Evolutionary conservation across 2,329 filamentous ascomycete species (phyloP).

Genomic region (Pezicula neosporulosa): DNA sequence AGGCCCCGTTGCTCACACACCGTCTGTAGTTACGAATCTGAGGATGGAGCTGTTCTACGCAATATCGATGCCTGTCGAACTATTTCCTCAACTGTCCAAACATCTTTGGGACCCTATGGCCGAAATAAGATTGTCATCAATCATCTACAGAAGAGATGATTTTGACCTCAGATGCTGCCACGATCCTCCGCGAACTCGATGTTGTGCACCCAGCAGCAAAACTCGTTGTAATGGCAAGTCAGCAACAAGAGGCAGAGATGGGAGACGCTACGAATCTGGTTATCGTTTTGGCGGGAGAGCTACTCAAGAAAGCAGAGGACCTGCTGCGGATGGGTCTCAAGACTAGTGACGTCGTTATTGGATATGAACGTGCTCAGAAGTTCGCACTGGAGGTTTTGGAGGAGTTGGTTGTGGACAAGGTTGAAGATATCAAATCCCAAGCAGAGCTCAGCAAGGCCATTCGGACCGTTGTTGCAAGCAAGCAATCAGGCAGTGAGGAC

Average conservation of each 20-base stretch:
- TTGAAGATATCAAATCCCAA: constrained; percentile 77
- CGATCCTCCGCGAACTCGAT: constrained; percentile 94
- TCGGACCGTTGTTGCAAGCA: constrained; percentile 90
- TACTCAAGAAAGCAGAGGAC: constrained; percentile 96
- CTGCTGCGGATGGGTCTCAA: constrained; percentile 95
- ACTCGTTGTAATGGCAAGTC: constrained; percentile 95
- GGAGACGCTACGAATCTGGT: constrained; percentile 97
- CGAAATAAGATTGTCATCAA: constrained; percentile 99
- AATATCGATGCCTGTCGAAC: constrained; percentile 98
- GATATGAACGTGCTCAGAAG: constrained; percentile 91
- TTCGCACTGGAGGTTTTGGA: constrained; percentile 84
- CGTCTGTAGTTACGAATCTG: constrained; percentile 80
- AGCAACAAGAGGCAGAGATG: constrained; percentile 99
- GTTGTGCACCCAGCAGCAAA: constrained; percentile 98
- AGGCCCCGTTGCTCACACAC: constrained; percentile 29
- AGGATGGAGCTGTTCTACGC: constrained; percentile 97
- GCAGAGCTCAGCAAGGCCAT: constrained; percentile 92
- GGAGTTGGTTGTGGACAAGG: constrained; percentile 85
- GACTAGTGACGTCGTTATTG: constrained; percentile 94
- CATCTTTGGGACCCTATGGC: constrained; percentile 92
- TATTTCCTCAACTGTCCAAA: constrained; percentile 94
- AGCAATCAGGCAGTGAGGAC: constrained; percentile 93
- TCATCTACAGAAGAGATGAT: constrained; percentile 99
- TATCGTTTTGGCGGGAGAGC: constrained; percentile 90
- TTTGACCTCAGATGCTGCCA: constrained; percentile 94